A percentile compares a stretch with the other conserved stretches of the same genome.
Conservation (phyloP, 1,139 yeast species). For the Eremothecium cymbalariae region DNA sequence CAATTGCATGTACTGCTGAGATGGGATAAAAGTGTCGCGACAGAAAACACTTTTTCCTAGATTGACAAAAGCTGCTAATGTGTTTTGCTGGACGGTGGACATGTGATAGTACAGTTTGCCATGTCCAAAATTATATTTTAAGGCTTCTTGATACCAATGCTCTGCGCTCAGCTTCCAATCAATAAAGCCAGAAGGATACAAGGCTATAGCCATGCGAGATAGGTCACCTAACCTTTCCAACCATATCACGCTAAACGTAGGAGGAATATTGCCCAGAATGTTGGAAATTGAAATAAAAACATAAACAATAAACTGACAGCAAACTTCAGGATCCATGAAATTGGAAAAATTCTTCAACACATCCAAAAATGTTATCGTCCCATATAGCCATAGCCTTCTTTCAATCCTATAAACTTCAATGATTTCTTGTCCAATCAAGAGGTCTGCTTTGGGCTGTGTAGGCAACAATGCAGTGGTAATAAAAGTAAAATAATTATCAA, state of each 20-base stretch:
- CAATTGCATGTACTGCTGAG: conserved; percentile 63
- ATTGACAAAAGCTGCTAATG: conserved; percentile 68
- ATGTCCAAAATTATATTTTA: conserved; percentile 66
- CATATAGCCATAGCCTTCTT: conserved; percentile 75
- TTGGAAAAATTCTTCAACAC: conserved; percentile 66
- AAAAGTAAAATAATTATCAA: conserved; percentile 65
- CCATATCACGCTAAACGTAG: conserved; percentile 50
- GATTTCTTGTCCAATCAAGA: conserved; percentile 50
- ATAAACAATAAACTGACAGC: conserved; percentile 36
- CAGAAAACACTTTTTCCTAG: conserved; percentile 72
- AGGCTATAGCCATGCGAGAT: conserved; percentile 75
- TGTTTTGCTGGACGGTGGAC: conserved; percentile 77
- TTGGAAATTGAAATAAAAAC: conserved; percentile 38
- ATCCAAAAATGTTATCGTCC: conserved; percentile 69
- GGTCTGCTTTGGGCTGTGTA: conserved; percentile 44
- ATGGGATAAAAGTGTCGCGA: conserved; percentile 75
- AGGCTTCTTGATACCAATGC: conserved; percentile 64
- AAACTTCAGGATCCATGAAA: conserved; percentile 37
- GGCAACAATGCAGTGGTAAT: conserved; percentile 64
- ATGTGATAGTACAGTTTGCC: conserved; percentile 75
- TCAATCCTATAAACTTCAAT: conserved; percentile 70
- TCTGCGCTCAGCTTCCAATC: conserved; percentile 79
- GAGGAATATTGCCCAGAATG: conserved; percentile 45
- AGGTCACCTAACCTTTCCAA: conserved; percentile 75
- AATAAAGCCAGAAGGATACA: conserved; percentile 65